Conservation (phyloP, 495 filamentous ascomycete genomes). For the Aspergillus egyptiacus region DNA sequence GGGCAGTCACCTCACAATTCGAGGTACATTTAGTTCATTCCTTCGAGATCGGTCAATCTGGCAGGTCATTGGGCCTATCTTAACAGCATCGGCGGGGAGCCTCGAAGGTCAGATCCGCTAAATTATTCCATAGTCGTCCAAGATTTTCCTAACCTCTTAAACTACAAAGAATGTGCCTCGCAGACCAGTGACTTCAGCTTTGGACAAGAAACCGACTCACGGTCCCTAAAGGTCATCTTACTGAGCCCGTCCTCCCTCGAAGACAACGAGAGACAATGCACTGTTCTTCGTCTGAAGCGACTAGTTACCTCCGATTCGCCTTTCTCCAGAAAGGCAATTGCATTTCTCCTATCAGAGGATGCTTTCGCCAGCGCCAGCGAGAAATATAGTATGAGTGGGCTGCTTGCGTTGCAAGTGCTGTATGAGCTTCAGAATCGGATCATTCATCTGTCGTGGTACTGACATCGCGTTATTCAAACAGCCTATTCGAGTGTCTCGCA, state of each 20-base stretch:
- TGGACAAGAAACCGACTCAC: not conserved
- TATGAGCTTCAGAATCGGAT: conserved; percentile 7
- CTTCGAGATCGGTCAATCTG: conserved; percentile 50
- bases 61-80: conserved; percentile 37
- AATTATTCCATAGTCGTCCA: not conserved
- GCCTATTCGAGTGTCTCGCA: conserved; percentile 19
- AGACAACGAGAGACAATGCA: conserved; percentile 19
- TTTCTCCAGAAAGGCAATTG: conserved; percentile 37
- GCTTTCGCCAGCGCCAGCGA: conserved; percentile 15
- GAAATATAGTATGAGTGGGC: conserved; percentile 17
- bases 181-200: conserved; percentile 17
- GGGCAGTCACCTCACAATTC: conserved; percentile 2
- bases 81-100: conserved; percentile 29
- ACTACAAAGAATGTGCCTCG: conserved; percentile 5
- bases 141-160: not conserved
- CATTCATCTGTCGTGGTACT: not conserved
- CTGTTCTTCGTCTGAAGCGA: conserved; percentile 39
- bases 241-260: conserved; percentile 45
- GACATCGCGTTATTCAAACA: not conserved
- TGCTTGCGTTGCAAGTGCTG: conserved; percentile 30
- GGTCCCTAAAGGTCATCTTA: conserved; percentile 44
- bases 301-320: conserved; percentile 36
- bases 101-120: conserved; percentile 44
- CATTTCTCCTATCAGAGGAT: conserved; percentile 45
- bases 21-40: conserved; percentile 48